Evolutionary conservation across 2,329 filamentous ascomycete genomes (phyloP).

Genomic region (Metarhizium anisopliae): DNA sequence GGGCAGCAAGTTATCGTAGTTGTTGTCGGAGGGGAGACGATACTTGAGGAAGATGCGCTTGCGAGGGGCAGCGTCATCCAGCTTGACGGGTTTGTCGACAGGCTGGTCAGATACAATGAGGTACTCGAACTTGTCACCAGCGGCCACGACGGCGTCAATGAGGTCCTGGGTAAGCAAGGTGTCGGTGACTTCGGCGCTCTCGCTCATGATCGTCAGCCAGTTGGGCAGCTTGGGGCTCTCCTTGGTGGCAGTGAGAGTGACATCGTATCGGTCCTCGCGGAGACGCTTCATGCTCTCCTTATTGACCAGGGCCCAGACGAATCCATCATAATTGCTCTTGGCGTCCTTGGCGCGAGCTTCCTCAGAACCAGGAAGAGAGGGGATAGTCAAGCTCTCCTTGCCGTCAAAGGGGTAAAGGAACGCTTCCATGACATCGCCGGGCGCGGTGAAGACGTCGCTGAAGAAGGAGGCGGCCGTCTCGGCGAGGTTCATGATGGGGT

Average conservation of each 20-base stretch:
- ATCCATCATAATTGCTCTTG: constrained; percentile 73
- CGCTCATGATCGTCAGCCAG: constrained; percentile 93
- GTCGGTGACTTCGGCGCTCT: constrained; percentile 91
- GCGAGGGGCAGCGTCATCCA: constrained; percentile 74
- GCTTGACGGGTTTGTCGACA: constrained; percentile 70
- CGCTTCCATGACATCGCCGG: constrained; percentile 67
- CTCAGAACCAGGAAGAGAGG: constrained; percentile 49
- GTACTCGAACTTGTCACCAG: constrained; percentile 73
- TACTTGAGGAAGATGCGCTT: constrained; percentile 81
- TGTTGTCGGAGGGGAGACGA: constrained; percentile 54
- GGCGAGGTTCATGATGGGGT: constrained; percentile 53
- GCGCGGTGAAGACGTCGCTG: constrained; percentile 63
- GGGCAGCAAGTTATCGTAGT: constrained; percentile 58
- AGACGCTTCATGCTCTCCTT: constrained; percentile 88
- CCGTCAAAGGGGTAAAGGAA: constrained; percentile 86
- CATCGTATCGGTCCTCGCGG: constrained; percentile 87
- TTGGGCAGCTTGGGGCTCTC: constrained; percentile 81
- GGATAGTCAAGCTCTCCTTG: constrained; percentile 72
- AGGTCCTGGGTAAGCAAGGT: constrained; percentile 81
- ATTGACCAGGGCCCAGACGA: constrained; percentile 92
- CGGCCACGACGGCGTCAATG: constrained; percentile 65
- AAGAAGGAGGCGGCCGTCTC: constrained; percentile 68
- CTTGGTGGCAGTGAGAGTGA: constrained; percentile 88
- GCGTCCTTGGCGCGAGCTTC: constrained; percentile 44
- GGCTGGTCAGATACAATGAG: constrained; percentile 87